These are phyloP conservation scores for Acanthochlamys bracteata DNA, from an alignment of 106 monocot genomes.

Conservation along the genomic window DNA sequence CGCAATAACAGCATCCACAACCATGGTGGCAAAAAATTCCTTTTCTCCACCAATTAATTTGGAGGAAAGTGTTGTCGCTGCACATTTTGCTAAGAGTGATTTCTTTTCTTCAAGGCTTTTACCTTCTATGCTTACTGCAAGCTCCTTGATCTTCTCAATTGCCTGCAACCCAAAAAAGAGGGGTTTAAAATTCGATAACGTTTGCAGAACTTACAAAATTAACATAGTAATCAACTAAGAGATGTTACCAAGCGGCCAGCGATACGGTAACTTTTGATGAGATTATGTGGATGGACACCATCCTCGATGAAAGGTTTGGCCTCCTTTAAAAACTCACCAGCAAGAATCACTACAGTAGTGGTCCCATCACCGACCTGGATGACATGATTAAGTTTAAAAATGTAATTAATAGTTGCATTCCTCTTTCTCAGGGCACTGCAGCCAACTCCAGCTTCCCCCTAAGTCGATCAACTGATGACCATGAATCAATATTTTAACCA, in stretches of 20 bases:
- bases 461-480: too few relatives aligned
- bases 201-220: background rate
- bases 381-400: background rate
- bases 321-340: slow-evolving; percentile 92
- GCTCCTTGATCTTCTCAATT: slow-evolving; percentile 77
- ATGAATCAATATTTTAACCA: too few relatives aligned
- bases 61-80: slow-evolving; percentile 91
- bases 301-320: slow-evolving; percentile 96
- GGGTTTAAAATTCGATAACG: background rate
- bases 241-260: slow-evolving; percentile 54
- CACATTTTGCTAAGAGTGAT: slow-evolving; percentile 74
- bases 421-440: too few relatives aligned
- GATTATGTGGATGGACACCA: slow-evolving; percentile 91
- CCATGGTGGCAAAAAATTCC: slow-evolving; percentile 94
- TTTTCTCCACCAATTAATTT: slow-evolving; percentile 99
- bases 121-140: slow-evolving; percentile 92
- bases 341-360: slow-evolving; percentile 95
- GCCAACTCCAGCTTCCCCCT: too few relatives aligned
- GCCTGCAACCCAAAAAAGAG: slow-evolving; percentile 31
- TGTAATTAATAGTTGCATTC: too few relatives aligned
- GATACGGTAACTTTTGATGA: slow-evolving; percentile 85
- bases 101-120: slow-evolving; percentile 98
- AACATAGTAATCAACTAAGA: background rate
- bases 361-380: slow-evolving; percentile 98
- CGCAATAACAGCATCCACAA: slow-evolving; percentile 94